Conservation (phyloP, 2,329 filamentous ascomycete genomes). For the Coleophoma cylindrospora region DNA sequence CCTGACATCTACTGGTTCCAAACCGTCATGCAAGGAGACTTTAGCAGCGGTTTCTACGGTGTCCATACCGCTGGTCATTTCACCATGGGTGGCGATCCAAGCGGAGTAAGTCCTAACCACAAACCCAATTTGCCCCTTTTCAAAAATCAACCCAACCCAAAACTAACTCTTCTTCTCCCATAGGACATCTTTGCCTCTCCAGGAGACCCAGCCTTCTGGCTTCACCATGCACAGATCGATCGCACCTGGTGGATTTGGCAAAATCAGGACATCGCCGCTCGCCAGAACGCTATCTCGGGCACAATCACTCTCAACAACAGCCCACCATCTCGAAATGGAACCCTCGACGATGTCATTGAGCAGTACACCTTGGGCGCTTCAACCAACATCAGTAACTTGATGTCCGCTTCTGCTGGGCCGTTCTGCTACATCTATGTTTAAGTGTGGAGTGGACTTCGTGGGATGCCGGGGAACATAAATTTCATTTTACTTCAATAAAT, state of each 20-base stretch:
- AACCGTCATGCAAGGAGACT: slow-evolving; percentile 38
- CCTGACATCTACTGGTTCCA: slow-evolving; percentile 37
- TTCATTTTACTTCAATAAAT: too few relatives aligned
- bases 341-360: slow-evolving; percentile 32
- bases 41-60: slow-evolving; percentile 26
- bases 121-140: not conserved
- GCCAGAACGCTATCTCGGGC: slow-evolving; percentile 23
- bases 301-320: slow-evolving; percentile 37
- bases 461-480: too few relatives aligned
- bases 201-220: slow-evolving; percentile 39
- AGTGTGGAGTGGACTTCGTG: too few relatives aligned
- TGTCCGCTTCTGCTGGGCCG: slow-evolving; percentile 35
- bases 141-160: not conserved
- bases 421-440: slow-evolving; percentile 38
- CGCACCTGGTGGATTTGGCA: slow-evolving; percentile 44
- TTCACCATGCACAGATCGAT: slow-evolving; percentile 42
- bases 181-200: slow-evolving; percentile 38
- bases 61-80: slow-evolving; percentile 37
- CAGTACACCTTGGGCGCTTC: slow-evolving; percentile 16
- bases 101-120: slow-evolving; percentile 15
- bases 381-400: slow-evolving; percentile 29
- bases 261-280: slow-evolving; percentile 34
- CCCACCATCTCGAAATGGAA: slow-evolving; percentile 35
- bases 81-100: slow-evolving; percentile 40
- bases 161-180: not conserved